A percentile compares a stretch with the other conserved stretches of the same genome.
Conservation (phyloP, 768 basidiomycete species). For the Podaxis carcinomalis region DNA sequence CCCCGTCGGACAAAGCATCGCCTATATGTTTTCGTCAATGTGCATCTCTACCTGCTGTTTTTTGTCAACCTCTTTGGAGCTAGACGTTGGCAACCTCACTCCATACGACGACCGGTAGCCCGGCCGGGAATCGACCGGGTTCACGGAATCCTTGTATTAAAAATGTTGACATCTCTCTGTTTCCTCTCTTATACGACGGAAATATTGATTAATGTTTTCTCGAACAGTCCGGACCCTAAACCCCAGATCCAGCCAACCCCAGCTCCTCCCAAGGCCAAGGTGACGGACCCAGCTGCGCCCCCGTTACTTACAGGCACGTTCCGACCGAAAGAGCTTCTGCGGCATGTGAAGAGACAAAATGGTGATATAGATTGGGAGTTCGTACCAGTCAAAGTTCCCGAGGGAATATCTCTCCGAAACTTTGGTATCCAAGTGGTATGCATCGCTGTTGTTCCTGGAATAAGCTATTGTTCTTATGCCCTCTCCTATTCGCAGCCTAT, state of each 20-base stretch:
- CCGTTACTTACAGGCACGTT: constrained; percentile 49
- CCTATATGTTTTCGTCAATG: neutral
- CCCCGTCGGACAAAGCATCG: neutral
- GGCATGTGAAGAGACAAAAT: constrained; percentile 17
- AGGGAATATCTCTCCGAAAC: constrained; percentile 81
- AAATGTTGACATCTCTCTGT: neutral
- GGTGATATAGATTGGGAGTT: constrained; percentile 52
- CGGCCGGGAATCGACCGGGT: neutral
- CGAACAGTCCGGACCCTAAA: constrained; percentile 1
- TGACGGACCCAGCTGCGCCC: constrained; percentile 23
- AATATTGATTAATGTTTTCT: constrained; percentile 6
- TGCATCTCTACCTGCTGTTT: neutral
- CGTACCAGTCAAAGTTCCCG: constrained; percentile 66
- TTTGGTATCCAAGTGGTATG: constrained; percentile 87
- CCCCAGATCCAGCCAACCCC: neutral
- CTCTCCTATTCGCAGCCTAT: constrained; percentile 50
- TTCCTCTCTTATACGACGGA: neutral
- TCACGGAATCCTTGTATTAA: neutral
- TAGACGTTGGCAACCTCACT: neutral
- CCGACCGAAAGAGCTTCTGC: constrained; percentile 39
- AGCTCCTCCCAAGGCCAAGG: neutral
- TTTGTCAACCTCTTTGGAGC: neutral
- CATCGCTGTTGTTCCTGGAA: constrained; percentile 18
- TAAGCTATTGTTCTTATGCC: neutral
- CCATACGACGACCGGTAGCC: neutral